phyloP scores from a whole-genome alignment of 2,329 filamentous ascomycete genomes.

The Penicillium olsonii region DNA sequence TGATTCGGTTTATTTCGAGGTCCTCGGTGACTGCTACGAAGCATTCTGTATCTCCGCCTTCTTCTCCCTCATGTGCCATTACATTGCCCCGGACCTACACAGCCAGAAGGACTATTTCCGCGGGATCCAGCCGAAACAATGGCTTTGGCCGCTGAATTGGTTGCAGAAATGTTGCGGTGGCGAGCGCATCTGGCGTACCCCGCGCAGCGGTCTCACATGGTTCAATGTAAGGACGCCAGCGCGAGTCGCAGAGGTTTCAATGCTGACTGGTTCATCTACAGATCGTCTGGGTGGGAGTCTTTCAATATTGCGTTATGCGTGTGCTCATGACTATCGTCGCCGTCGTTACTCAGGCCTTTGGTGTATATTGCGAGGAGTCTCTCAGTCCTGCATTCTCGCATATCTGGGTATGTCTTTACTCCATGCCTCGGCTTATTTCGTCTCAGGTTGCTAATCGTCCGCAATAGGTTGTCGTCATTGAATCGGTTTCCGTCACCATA shows the following conservation, averaged over 20 bases:
- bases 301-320: conserved; percentile 82
- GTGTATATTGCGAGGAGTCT: conserved; percentile 75
- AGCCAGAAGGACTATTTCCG: conserved; percentile 80
- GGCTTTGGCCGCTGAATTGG: conserved; percentile 73
- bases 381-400: conserved; percentile 78
- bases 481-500: conserved; percentile 71
- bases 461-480: conserved; percentile 63
- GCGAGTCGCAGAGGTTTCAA: background rate
- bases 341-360: conserved; percentile 69
- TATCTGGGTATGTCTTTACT: conserved; percentile 64
- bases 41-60: conserved; percentile 84
- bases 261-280: conserved; percentile 10
- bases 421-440: background rate
- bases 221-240: conserved; percentile 50
- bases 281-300: conserved; percentile 72
- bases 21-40: conserved; percentile 81
- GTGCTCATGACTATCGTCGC: conserved; percentile 78
- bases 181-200: conserved; percentile 65
- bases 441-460: background rate
- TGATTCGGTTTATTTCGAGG: conserved; percentile 76
- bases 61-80: conserved; percentile 52
- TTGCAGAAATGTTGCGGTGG: conserved; percentile 70
- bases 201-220: conserved; percentile 78
- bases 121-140: conserved; percentile 64
- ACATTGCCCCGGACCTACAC: conserved; percentile 64